A percentile compares a stretch with the other conserved stretches of the same genome.
Conservation (phyloP, 768 basidiomycete genomes). For the Paxillus ammoniavirescens region DNA sequence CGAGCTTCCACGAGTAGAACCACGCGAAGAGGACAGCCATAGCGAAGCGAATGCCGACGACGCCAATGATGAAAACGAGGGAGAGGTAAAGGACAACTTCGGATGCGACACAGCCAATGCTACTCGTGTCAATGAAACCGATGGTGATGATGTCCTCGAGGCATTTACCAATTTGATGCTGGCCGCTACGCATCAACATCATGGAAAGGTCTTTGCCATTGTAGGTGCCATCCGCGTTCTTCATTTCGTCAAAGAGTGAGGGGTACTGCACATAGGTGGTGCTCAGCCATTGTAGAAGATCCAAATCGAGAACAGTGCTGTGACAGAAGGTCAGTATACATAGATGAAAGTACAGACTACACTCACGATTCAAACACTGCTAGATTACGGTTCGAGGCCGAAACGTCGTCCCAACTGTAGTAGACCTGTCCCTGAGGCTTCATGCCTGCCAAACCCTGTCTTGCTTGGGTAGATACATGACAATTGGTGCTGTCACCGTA, state of each 20-base stretch:
- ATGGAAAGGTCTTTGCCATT: slow-evolving; percentile 88
- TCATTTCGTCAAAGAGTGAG: slow-evolving; percentile 75
- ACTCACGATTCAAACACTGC: slow-evolving; percentile 94
- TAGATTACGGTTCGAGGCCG: slow-evolving; percentile 66
- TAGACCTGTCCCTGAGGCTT: slow-evolving; percentile 81
- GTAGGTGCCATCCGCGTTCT: slow-evolving; percentile 64
- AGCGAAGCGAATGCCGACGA: slow-evolving; percentile 89
- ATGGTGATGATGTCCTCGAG: slow-evolving; percentile 83
- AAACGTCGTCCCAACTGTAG: slow-evolving; percentile 88
- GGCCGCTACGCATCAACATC: slow-evolving; percentile 69
- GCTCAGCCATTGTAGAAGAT: slow-evolving; percentile 83
- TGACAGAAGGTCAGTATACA: slow-evolving; percentile 5
- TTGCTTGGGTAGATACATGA: slow-evolving; percentile 59
- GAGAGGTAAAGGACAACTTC: slow-evolving; percentile 93
- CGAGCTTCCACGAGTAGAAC: slow-evolving; percentile 97
- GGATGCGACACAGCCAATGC: slow-evolving; percentile 95
- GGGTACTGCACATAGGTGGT: slow-evolving; percentile 81
- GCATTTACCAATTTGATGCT: slow-evolving; percentile 71
- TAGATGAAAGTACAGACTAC: neutral
- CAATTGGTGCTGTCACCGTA: slow-evolving; percentile 70
- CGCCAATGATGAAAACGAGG: slow-evolving; percentile 95
- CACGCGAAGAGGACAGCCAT: slow-evolving; percentile 98
- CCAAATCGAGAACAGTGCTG: slow-evolving; percentile 87
- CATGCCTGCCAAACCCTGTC: slow-evolving; percentile 49
- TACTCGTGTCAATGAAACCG: slow-evolving; percentile 92